Conservation (phyloP, 441 rosid genomes). For the Pelargonium australe region DNA sequence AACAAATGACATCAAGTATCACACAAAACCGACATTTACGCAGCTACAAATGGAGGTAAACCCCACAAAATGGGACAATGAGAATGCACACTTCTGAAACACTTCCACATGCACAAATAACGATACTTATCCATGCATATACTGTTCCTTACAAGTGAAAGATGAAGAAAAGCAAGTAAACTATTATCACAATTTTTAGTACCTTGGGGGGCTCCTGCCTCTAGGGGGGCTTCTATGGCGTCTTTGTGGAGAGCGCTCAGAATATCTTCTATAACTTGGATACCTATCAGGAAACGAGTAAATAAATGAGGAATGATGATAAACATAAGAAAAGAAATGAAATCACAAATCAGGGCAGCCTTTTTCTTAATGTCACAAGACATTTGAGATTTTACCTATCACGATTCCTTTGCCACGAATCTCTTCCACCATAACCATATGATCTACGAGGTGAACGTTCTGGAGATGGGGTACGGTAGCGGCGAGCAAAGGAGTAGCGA, state of each 20-base stretch:
- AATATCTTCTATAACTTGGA: conserved; percentile 49
- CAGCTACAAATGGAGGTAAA: too few relatives aligned
- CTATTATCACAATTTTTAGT: neutral
- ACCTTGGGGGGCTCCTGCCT: conserved; percentile 80
- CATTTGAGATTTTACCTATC: conserved; percentile 51
- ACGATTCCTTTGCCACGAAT: conserved; percentile 50
- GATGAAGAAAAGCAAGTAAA: neutral
- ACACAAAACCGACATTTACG: neutral
- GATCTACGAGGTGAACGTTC: conserved; percentile 55
- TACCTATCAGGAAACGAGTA: conserved; percentile 35
- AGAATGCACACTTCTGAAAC: too few relatives aligned
- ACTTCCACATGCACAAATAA: neutral
- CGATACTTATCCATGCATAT: neutral
- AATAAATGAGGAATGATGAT: neutral
- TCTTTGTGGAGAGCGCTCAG: conserved; percentile 46
- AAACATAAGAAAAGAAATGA: neutral
- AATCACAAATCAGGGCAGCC: neutral
- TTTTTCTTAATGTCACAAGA: neutral
- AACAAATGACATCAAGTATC: neutral
- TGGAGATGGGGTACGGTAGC: conserved; percentile 94
- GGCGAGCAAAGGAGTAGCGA: conserved; percentile 82
- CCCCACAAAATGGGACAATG: too few relatives aligned
- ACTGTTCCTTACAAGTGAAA: neutral
- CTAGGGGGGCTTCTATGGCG: conserved; percentile 64
- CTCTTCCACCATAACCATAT: conserved; percentile 54